Evolutionary conservation across 2,329 filamentous ascomycete species (phyloP), one percentile per base, ranked within the genome.

Genomic region (Phialophora macrospora): DNA sequence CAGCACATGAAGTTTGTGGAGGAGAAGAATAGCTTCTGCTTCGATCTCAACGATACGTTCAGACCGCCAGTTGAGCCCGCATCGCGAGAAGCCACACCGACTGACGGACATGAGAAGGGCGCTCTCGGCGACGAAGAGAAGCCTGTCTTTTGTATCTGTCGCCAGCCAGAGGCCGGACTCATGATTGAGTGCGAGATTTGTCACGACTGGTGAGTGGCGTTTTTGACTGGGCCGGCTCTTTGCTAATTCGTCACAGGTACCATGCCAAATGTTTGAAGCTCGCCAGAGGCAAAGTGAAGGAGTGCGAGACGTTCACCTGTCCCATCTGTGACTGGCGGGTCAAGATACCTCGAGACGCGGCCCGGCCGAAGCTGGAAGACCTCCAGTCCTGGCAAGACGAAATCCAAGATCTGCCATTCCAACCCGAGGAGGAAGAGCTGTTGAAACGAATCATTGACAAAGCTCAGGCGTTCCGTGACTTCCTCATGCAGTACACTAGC

Each of bases 121-220:
- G 74, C 74, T 54, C 59, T 74, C 72, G 83, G 89, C 72, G 84
- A 90, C 73, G 63, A 77, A 75, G 62, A 82, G 85, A 75, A 88
- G 80, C 93, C 98, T 75, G 94, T 98, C 0, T 99, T 98, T 77
- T 99, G 95, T 78, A 97, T 99, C 71, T 99, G 95, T 79, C 88
- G 95, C 66, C 92, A 89, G 69, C 87, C 92, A 6, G 95, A 99
- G 78, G 93, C 94, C 44, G 95, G 95, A 59, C 96, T 98, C 90
- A 99, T 99, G 95, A 98, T 99, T 73, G 95, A 99, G 79, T 99
- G 95, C 76, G 95, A 98, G 76, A 84, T 97, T 46, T 99, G 95
- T 78, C 94, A 97, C 74, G 95, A 99, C 81, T 99, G 95, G 95
- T 93, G 77, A 82, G 88, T 82, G 22, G 30, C 46, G 22, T 22